Evolutionary conservation across 495 filamentous ascomycete species (phyloP), one percentile per base, ranked within the genome.

Genomic region (Staphylotrichum longicolle): DNA sequence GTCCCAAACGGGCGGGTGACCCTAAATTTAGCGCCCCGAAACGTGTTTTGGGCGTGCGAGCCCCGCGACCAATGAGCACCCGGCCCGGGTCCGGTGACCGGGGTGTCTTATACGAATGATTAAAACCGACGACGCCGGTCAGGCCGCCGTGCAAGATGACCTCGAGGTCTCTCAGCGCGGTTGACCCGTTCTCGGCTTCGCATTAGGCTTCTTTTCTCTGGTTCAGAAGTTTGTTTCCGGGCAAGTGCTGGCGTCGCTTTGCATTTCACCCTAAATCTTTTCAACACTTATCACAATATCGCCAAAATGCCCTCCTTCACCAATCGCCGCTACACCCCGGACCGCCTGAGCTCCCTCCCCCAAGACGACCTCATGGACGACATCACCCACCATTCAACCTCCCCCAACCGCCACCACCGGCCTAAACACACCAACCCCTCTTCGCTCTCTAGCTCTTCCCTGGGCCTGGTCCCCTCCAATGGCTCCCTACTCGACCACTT

Each of bases 401-500:
- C 37, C 10, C 37, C 37, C 37, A 33, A 5, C 20, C 39, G n/a
- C 5, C 10, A 7, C 56, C 46, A 7, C 15, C 0, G 5, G n/a
- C 51, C 20, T 1, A 27, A 7, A 40, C 15, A 7, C 27, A 8
- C 35, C 51, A 20, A 15, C 14, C 7, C 10, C 32, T 6, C 53
- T 14, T 1, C 47, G 6, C 37, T 7, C 35, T 14, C 27, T 14
- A 7, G 6, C 15, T 33, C 30, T 11, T 33, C 30, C 42, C 42
- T 45, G 48, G 5, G 48, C 48, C 33, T 46, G 34, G 60, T 5
- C 40, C 37, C 61, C 55, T 63, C 61, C 1, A 45, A 59, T 50
- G 62, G 62, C 35, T 64, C 57, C 54, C 66, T 46, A 52, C 61
- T 66, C 15, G 64, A 66, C 32, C 57, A 63, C 60, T 66, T 67